Evolutionary conservation across 1,284 basidiomycete genomes (phyloP).

Genomic region (Ceratobasidium sp.): DNA sequence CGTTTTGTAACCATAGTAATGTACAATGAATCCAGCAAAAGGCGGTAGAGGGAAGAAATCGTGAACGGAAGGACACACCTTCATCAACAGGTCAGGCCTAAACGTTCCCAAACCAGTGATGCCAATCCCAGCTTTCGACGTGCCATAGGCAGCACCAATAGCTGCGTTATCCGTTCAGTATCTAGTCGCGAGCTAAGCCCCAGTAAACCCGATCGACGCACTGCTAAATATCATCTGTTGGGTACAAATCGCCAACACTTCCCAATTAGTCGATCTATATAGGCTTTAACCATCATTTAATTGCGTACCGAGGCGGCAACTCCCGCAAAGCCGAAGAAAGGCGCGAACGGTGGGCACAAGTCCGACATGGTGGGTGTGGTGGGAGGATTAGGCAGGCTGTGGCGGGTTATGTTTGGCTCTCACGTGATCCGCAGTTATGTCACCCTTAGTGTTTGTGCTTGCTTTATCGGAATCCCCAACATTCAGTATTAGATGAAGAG

Average conservation of each 20-base stretch:
- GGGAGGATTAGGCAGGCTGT: not conserved
- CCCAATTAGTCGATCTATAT: not conserved
- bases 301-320: slow-evolving; percentile 80
- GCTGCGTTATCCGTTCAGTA: slow-evolving; percentile 51
- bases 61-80: slow-evolving; percentile 60
- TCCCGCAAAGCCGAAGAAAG: slow-evolving; percentile 86
- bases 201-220: slow-evolving; percentile 52
- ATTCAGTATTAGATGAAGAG: too few species aligned
- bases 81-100: slow-evolving; percentile 97
- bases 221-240: slow-evolving; percentile 86
- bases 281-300: slow-evolving; percentile 47
- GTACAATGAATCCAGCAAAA: not conserved
- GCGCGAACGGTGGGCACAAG: slow-evolving; percentile 78
- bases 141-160: slow-evolving; percentile 95
- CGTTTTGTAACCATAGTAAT: not conserved
- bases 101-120: slow-evolving; percentile 96
- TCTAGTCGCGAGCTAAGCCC: not conserved
- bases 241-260: not conserved
- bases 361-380: slow-evolving; percentile 28
- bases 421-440: slow-evolving; percentile 8
- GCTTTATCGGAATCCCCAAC: not conserved
- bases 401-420: slow-evolving; percentile 12
- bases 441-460: not conserved
- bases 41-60: not conserved
- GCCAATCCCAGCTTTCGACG: slow-evolving; percentile 96